Base-by-base conservation (phyloP, 192 early-diverging fungal species). In the Umbelopsis isabellina region DNA sequence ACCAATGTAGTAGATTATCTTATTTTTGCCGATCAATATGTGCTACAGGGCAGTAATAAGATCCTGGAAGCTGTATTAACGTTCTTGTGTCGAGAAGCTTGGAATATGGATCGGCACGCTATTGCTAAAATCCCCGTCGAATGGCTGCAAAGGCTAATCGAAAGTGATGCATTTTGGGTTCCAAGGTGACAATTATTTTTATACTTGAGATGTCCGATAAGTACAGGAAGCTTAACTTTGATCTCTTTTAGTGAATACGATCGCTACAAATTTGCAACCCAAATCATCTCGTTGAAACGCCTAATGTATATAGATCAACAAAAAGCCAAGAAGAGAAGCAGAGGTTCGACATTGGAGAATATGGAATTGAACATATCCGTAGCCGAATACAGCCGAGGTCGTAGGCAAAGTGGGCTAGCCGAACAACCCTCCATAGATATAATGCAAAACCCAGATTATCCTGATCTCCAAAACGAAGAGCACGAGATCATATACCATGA, bases 141-240 rank as follows among this genome's bases (percentile, higher is more conserved):
- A 25, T 88, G 86, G 86, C 13, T 88, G 13, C 51, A 80, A 37
- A 76, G 41, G 10, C 61, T 88, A 2, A 35, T 88, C 27, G 80
- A 79, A 3, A 80, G 79, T 45, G 83, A 86, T 66, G 82, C 85
- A 0, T 88, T 88, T 71, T 88, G 83, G 84, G 83, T 86, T 2
- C 84, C 86, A 46, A 80, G 70, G 79, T 76, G 50, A 69, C 22
- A 13, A 45, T 47, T 35, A 10, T 25, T 8, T 27, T 67, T 41
- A 7, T 12, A 35, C 16, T 25, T 2, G 10, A 23, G 41, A n/a
- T 37, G 7, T 50, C 13, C 12, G 15, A 18, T 11, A 20, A 52
- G 0, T 30, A 37, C 50, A 6, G 7, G 21, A 23, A 33, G 21
- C 15, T n/a, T 44, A 27, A 64, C 21, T 23, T 12, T 4, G 49